Conservation (phyloP, 495 filamentous ascomycete species). For the Stereocaulon alpinum region DNA sequence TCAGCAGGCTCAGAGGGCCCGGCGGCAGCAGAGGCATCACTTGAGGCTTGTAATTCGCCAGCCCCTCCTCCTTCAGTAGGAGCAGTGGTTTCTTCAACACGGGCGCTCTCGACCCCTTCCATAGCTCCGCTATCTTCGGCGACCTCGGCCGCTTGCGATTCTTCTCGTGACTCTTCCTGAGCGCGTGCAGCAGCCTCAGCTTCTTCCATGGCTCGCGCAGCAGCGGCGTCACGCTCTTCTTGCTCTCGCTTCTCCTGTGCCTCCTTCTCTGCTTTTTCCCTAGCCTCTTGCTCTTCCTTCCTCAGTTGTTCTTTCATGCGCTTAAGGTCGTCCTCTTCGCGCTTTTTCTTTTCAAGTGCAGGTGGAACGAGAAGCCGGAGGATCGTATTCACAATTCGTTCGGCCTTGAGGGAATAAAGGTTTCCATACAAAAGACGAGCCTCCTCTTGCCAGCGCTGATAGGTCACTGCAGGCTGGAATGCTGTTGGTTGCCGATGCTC, state of each 20-base stretch:
- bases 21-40: conserved; percentile 27
- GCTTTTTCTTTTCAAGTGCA: conserved; percentile 65
- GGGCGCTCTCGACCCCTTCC: conserved; percentile 70
- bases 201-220: conserved; percentile 27
- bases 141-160: conserved; percentile 28
- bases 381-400: conserved; percentile 60
- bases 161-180: conserved; percentile 34
- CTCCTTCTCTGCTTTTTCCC: conserved; percentile 53
- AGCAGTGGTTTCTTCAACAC: conserved; percentile 21
- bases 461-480: conserved; percentile 61
- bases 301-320: conserved; percentile 58
- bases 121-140: conserved; percentile 47
- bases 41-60: conserved; percentile 27
- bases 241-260: conserved; percentile 26
- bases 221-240: conserved; percentile 38
- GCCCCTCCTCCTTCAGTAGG: conserved; percentile 5
- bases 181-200: conserved; percentile 33
- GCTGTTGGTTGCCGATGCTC: conserved; percentile 56
- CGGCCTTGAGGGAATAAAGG: conserved; percentile 57
- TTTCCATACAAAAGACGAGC: conserved; percentile 66
- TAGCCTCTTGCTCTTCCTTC: conserved; percentile 52
- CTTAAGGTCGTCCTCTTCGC: conserved; percentile 45
- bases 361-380: conserved; percentile 68
- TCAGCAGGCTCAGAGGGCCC: conserved; percentile 41
- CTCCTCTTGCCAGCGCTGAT: conserved; percentile 79